A percentile compares a stretch with the other conserved stretches of the same genome.
Evolutionary conservation across 306 rosid genomes (phyloP).

Genomic region (Dicorynia guianensis): DNA sequence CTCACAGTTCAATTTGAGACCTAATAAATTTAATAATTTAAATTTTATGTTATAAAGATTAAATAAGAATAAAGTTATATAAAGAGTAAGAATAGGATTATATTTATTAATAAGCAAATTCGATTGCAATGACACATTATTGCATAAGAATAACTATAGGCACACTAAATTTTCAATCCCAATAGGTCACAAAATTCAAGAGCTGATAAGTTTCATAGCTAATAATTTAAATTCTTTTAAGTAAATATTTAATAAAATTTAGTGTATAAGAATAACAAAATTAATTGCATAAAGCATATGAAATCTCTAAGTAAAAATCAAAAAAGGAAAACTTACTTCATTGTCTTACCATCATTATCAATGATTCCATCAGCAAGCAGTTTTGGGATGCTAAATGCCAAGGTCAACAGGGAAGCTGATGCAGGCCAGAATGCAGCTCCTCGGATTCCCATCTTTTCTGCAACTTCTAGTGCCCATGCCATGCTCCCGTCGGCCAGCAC

Average conservation of each 20-base stretch:
- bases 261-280: not conserved
- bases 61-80: no score
- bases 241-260: no score
- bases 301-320: not conserved
- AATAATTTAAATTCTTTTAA: no score
- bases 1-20: no score
- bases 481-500: slow-evolving; percentile 45
- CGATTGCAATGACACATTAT: not conserved
- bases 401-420: slow-evolving; percentile 45
- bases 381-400: slow-evolving; percentile 37
- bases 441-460: slow-evolving; percentile 52
- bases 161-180: no score
- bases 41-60: no score
- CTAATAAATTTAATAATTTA: no score
- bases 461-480: slow-evolving; percentile 62
- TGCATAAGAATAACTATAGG: no score
- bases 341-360: slow-evolving; percentile 49
- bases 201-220: no score
- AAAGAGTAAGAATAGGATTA: no score
- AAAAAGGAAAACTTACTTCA: not conserved
- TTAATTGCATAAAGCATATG: not conserved
- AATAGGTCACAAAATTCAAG: no score
- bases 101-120: not conserved
- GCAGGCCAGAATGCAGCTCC: slow-evolving; percentile 57
- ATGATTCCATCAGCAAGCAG: slow-evolving; percentile 52